Conservation (phyloP, 192 early-diverging fungal genomes). For the Podila epicladia region DNA sequence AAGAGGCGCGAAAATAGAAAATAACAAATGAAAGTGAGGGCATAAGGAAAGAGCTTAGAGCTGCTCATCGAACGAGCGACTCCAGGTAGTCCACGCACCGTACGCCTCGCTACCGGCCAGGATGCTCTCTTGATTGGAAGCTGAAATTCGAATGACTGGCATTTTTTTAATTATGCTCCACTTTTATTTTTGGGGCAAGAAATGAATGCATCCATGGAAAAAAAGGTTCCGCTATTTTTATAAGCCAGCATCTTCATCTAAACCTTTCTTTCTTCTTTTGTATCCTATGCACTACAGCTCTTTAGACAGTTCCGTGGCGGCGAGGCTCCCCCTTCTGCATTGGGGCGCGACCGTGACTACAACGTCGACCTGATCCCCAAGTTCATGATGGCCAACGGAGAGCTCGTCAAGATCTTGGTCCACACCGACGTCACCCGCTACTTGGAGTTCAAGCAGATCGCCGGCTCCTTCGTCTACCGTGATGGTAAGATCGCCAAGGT, state of each 20-base stretch:
- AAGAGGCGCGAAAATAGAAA: too few species aligned
- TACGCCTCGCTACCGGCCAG: not conserved
- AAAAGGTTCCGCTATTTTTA: constrained; percentile 2
- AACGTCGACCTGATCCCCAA: constrained; percentile 99
- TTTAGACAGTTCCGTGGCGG: constrained; percentile 76
- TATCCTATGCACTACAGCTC: constrained; percentile 55
- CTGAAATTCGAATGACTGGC: too few species aligned
- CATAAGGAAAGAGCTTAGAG: not conserved
- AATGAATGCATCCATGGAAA: constrained; percentile 5
- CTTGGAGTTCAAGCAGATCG: constrained; percentile 96
- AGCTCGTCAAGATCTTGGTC: constrained; percentile 95
- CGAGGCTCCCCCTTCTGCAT: constrained; percentile 54
- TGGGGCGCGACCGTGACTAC: constrained; percentile 89
- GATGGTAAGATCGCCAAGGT: constrained; percentile 96
- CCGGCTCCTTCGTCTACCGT: constrained; percentile 92
- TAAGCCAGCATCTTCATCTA: not conserved
- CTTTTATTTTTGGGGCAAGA: constrained; percentile 2
- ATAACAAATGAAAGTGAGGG: too few species aligned
- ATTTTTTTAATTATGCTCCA: not conserved
- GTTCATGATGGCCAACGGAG: constrained; percentile 99
- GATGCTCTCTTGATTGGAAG: constrained; percentile 5
- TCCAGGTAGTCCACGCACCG: not conserved
- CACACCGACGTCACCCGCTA: constrained; percentile 99
- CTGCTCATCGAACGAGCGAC: not conserved
- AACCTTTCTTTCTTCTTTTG: constrained; percentile 9